Evolutionary conservation across 331 rosid species (phyloP).

Genomic region (Rhamnella rubrinervis): DNA sequence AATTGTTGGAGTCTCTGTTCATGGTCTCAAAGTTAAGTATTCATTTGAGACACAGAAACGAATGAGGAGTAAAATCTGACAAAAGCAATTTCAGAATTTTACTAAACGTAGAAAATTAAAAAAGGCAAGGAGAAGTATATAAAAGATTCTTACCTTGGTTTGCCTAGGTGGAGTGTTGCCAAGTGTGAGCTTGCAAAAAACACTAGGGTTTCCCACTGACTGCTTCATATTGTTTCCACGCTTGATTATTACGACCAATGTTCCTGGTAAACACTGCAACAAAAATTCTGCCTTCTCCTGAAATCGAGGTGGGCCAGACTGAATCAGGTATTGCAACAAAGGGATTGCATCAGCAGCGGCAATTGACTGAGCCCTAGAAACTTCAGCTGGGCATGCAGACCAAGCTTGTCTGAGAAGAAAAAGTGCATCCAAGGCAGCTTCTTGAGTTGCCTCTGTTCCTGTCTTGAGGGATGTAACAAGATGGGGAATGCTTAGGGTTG

Average conservation of each 20-base stretch:
- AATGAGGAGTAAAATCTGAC: background rate
- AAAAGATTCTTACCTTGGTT: conserved; percentile 57
- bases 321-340: conserved; percentile 88
- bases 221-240: conserved; percentile 98
- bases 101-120: background rate
- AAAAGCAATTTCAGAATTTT: too few relatives aligned
- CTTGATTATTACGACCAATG: conserved; percentile 85
- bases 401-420: conserved; percentile 99
- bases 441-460: conserved; percentile 96
- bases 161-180: conserved; percentile 85
- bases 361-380: conserved; percentile 94
- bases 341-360: conserved; percentile 99
- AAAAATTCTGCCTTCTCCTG: conserved; percentile 96
- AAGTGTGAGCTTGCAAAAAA: conserved; percentile 87
- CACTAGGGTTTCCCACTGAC: conserved; percentile 97
- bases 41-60: background rate
- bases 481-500: conserved; percentile 98
- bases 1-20: background rate
- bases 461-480: conserved; percentile 90
- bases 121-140: background rate
- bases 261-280: conserved; percentile 98
- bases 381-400: conserved; percentile 99
- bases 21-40: background rate
- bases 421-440: conserved; percentile 93
- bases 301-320: conserved; percentile 98